Base-by-base conservation (phyloP, 208 protist species). In the Wallacemonas collosoma region DNA sequence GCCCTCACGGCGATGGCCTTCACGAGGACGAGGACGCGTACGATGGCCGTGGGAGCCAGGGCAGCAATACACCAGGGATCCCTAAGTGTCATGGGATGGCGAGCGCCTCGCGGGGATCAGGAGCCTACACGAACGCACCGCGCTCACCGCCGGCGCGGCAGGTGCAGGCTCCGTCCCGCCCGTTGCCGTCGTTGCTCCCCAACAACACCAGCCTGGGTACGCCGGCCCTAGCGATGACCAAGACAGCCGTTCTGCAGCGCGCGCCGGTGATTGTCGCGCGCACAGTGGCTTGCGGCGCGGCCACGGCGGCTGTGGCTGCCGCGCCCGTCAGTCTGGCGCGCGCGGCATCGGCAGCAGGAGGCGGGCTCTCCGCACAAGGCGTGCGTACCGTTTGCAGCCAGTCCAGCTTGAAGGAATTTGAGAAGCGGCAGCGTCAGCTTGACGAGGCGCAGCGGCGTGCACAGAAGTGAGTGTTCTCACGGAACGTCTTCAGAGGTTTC, bases 371-470 rank as follows among this genome's bases (percentile, higher is more conserved):
- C 2, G 60, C 60, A 41, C 38, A 41, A 4, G 71, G 63, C 6
- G n/a, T 64, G 44, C 64, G 64, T 35, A 56, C 48, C 6, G 64
- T 64, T 15, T 57, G 60, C 48, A 76, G 72, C 51, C 72, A 76
- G 38, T 57, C 64, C 12, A 60, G 68, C 48, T 40, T 75, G 57
- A 75, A 75, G 71, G 61, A 67, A 39, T 58, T 58, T 35, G 64
- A 69, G 47, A 54, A 57, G 48, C 64, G 57, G 64, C 64, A 69
- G 64, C 64, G 64, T 15, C 45, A 58, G 51, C 64, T 58, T 3
- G 64, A 69, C 41, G 47, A 55, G 38, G 17, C 47, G 41, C 41
- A 47, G 47, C 41, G 44, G 17, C 14, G 48, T 5, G 5, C 62
- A 39, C 62, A 69, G 12, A 69, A 57, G 38, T 47, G 45, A 69